These are phyloP conservation scores for Ilex asprella DNA, from an alignment of 257 asterid species.

Conservation along the genomic window DNA sequence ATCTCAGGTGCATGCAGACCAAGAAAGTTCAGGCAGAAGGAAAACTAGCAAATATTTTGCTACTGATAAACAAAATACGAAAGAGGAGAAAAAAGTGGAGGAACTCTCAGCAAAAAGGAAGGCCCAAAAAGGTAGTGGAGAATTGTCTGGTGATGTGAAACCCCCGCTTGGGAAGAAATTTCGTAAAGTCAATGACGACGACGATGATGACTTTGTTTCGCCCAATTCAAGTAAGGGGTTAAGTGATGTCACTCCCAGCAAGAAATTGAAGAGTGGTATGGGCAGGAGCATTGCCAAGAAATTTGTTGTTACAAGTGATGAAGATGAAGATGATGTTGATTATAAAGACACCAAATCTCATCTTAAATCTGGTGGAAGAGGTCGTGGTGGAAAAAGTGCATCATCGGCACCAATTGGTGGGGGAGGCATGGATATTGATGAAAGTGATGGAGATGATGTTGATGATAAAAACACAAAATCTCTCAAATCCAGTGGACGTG, in stretches of 20 bases:
- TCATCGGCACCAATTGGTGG: conserved; percentile 28
- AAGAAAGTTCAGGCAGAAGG: conserved; percentile 65
- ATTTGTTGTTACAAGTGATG: conserved; percentile 4
- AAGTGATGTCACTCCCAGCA: conserved; percentile 46
- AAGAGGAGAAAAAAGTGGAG: conserved; percentile 51
- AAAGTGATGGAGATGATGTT: conserved; percentile 41
- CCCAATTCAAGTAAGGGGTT: conserved; percentile 42
- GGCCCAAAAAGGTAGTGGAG: conserved; percentile 32
- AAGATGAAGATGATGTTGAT: conserved; percentile 34
- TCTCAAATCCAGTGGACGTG: conserved; percentile 73
- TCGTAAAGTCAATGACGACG: conserved; percentile 64
- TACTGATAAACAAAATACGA: conserved; percentile 35
- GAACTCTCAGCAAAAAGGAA: conserved; percentile 53
- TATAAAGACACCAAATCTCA: conserved; percentile 41
- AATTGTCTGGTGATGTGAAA: conserved; percentile 29
- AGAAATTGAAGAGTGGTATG: conserved; percentile 61
- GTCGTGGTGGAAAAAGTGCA: conserved; percentile 67
- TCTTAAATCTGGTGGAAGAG: conserved; percentile 60
- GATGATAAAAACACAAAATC: conserved; percentile 44
- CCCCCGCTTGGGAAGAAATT: conserved; percentile 50
- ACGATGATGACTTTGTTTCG: conserved; percentile 59
- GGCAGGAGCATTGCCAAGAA: conserved; percentile 56
- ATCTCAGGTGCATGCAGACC: conserved; percentile 47
- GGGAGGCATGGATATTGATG: conserved; percentile 42
- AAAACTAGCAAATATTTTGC: conserved; percentile 92